Evolutionary conservation across 345 rosid species (phyloP), one percentile per base, ranked within the genome.

Genomic region (Cochlearia excelsa): DNA sequence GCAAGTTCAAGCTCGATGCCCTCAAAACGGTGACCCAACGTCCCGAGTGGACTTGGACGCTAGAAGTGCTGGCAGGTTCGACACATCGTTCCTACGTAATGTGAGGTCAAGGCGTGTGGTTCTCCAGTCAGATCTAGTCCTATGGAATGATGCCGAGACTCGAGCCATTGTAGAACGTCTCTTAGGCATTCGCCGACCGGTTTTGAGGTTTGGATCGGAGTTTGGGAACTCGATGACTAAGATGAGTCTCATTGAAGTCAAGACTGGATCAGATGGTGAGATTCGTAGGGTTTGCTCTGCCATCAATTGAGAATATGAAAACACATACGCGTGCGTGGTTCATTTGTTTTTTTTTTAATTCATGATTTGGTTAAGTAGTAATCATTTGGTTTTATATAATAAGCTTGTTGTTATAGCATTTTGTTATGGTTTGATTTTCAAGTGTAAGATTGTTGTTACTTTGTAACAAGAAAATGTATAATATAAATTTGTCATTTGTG

Each of bases 181-280:
- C 29, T 55, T 66, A 11, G 69, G 73, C 9, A 29, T 73, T 9
- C 54, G 78, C 8, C 31, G 44, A 16, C 75, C 75, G 23, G 59
- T 54, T 6, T 11, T 64, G 60, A 46, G 38, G 2, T 84, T 79
- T n/a, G 67, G 71, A 43, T 35, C 37, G 2, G 81, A 84, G 70
- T 84, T 84, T 4, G 80, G 70, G 5, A 67, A 33, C 37, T 64
- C 89, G 5, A 84, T 84, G 86, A 68, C 66, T 8, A 83, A 77
- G 74, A 83, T 83, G 88, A 75, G 84, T 68, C 79, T 77, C 11
- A 75, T 75, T 11, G 81, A 69, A 0, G 74, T 81, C 9, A 79
- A 79, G 66, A 75, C 80, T 0, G 76, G 78, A 4, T 57, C 61
- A 2, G 39, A 67, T 9, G 82, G 86, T 6, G 84, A 77, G 58